phyloP scores from a whole-genome alignment of 1,284 basidiomycete species.

The Tilletia caries region DNA sequence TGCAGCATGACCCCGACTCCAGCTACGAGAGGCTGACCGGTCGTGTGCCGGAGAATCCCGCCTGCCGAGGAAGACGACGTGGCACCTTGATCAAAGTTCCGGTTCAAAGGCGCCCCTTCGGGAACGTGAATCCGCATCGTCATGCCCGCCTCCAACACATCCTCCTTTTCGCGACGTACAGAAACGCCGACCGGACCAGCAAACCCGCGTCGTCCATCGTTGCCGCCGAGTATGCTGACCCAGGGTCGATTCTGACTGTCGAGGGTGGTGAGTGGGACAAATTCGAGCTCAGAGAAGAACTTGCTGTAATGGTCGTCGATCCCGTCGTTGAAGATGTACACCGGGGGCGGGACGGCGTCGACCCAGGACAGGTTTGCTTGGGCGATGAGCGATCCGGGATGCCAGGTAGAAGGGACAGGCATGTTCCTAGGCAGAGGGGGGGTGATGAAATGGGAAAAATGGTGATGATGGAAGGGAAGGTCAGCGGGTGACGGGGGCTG shows the following conservation, averaged over 20 bases:
- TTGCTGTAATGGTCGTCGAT: constrained; percentile 4
- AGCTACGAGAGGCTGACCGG: constrained; percentile 10
- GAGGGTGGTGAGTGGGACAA: constrained; percentile 19
- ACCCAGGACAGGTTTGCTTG: constrained; percentile 16
- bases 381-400: constrained; percentile 20
- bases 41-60: constrained; percentile 11
- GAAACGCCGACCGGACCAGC: neutral
- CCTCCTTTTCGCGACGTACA: neutral
- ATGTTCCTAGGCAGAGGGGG: constrained; percentile 5
- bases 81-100: neutral
- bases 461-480: no score
- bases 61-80: neutral
- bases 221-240: constrained; percentile 13
- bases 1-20: constrained; percentile 21
- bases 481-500: no score
- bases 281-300: constrained; percentile 17
- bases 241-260: constrained; percentile 18
- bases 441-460: no score
- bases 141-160: neutral
- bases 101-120: constrained; percentile 3
- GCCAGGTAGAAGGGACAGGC: constrained; percentile 19
- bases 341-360: constrained; percentile 14
- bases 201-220: constrained; percentile 16
- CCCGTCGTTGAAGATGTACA: constrained; percentile 7
- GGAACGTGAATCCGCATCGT: neutral